Conservation (phyloP, 2,329 filamentous ascomycete species). For the Aureobasidium pullulans region DNA sequence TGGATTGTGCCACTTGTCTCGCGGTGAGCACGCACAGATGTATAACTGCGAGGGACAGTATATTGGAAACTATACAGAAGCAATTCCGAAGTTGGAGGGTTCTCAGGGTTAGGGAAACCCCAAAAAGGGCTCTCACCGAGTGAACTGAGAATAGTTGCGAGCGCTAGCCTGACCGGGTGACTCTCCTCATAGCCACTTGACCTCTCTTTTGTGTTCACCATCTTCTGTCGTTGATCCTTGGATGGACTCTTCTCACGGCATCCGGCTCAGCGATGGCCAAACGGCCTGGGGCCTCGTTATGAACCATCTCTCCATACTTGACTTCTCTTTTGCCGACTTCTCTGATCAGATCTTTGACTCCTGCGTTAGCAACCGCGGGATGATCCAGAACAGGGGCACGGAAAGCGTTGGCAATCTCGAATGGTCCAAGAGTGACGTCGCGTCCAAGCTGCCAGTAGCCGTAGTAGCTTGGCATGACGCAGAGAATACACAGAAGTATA, state of each 20-base stretch:
- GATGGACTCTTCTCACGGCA: not conserved
- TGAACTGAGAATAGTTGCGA: no score
- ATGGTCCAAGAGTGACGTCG: conserved; percentile 28
- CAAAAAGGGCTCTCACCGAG: no score
- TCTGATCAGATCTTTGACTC: not conserved
- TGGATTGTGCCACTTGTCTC: no score
- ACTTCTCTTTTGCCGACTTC: conserved; percentile 8
- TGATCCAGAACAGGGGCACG: conserved; percentile 19
- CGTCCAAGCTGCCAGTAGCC: conserved; percentile 31
- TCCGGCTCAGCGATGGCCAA: conserved; percentile 13
- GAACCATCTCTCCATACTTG: conserved; percentile 11
- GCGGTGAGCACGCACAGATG: no score
- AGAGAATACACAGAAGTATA: conserved; percentile 26
- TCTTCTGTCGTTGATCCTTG: not conserved
- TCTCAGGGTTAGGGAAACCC: no score
- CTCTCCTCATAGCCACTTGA: no score
- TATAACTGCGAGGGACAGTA: no score
- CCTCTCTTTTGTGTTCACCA: not conserved
- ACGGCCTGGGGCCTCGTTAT: not conserved
- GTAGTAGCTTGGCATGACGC: conserved; percentile 29
- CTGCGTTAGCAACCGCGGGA: not conserved
- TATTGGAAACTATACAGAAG: no score
- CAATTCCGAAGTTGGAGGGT: no score
- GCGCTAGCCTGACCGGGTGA: no score
- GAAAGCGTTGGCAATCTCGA: conserved; percentile 31